Evolutionary conservation across 257 asterid genomes (phyloP).

Genomic region (Asclepias syriaca): DNA sequence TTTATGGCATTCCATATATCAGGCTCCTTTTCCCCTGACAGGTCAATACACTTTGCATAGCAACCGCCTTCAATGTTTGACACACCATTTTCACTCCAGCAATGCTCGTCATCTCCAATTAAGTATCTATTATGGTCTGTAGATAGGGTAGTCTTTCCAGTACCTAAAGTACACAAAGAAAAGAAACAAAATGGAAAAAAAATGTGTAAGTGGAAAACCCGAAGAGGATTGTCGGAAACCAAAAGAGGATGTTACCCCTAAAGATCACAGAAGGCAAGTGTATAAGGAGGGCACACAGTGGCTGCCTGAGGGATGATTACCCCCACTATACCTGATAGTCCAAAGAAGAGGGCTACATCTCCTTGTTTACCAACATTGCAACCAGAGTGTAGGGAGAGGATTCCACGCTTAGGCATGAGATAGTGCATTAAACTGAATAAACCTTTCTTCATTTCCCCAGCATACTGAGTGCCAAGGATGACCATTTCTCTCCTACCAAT

Average conservation of each 20-base stretch:
- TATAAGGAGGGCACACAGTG: slow-evolving; percentile 15
- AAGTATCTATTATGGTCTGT: slow-evolving; percentile 81
- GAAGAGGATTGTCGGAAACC: neutral
- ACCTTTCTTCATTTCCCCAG: slow-evolving; percentile 98
- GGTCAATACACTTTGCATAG: slow-evolving; percentile 90
- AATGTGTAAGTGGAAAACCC: neutral
- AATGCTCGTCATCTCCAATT: slow-evolving; percentile 97
- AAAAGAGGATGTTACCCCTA: slow-evolving; percentile 6
- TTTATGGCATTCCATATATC: slow-evolving; percentile 95
- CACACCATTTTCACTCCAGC: slow-evolving; percentile 91
- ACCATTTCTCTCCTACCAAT: slow-evolving; percentile 90
- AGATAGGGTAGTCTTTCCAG: slow-evolving; percentile 90
- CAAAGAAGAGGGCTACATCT: slow-evolving; percentile 92
- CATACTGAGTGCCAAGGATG: slow-evolving; percentile 91
- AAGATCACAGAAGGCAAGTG: slow-evolving; percentile 7
- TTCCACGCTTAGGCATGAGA: slow-evolving; percentile 92
- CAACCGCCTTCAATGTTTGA: slow-evolving; percentile 97
- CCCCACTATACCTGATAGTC: slow-evolving; percentile 67
- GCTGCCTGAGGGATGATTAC: slow-evolving; percentile 19
- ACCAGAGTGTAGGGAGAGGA: slow-evolving; percentile 90
- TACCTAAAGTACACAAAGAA: slow-evolving; percentile 41
- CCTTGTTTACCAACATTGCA: slow-evolving; percentile 87
- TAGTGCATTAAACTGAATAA: slow-evolving; percentile 89
- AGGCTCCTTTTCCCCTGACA: slow-evolving; percentile 86
- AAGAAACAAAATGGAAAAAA: slow-evolving; percentile 6